Percentiles rank a stretch among this genome's conserved stretches.
Evolutionary conservation across 352 stramenopile genomes (phyloP).

Genomic region (Globisporangium solare): DNA sequence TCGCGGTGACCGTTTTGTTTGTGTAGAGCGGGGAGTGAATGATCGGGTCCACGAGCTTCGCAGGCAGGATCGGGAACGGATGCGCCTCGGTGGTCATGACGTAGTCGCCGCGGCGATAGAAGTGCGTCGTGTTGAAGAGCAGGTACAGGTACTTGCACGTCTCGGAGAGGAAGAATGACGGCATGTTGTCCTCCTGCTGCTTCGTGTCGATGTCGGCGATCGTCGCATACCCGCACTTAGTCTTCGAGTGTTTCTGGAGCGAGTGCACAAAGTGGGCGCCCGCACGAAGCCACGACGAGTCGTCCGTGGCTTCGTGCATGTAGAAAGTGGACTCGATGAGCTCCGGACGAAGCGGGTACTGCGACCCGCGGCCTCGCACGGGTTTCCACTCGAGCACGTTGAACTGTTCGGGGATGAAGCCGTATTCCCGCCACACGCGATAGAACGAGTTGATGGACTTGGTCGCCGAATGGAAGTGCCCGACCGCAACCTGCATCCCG

Average conservation of each 20-base stretch:
- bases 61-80: constrained; percentile 82
- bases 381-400: constrained; percentile 83
- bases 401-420: constrained; percentile 96
- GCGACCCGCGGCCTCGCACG: constrained; percentile 40
- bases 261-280: constrained; percentile 79
- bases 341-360: constrained; percentile 96
- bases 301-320: constrained; percentile 89
- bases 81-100: constrained; percentile 97
- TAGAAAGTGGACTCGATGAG: constrained; percentile 97
- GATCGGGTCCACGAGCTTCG: constrained; percentile 41
- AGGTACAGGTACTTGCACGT: constrained; percentile 99
- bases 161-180: constrained; percentile 98
- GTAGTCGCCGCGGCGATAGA: constrained; percentile 85
- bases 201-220: constrained; percentile 83
- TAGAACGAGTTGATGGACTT: constrained; percentile 94
- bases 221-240: constrained; percentile 92
- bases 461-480: constrained; percentile 81
- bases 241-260: constrained; percentile 89
- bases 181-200: constrained; percentile 95
- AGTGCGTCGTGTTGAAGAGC: constrained; percentile 91
- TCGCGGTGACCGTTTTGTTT: too few relatives aligned
- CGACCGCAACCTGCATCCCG: constrained; percentile 93
- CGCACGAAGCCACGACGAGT: constrained; percentile 76
- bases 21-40: constrained; percentile 7
- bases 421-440: constrained; percentile 92